Evolutionary conservation across 2,329 filamentous ascomycete species (phyloP).

Genomic region (Ceratocystis cubensis): DNA sequence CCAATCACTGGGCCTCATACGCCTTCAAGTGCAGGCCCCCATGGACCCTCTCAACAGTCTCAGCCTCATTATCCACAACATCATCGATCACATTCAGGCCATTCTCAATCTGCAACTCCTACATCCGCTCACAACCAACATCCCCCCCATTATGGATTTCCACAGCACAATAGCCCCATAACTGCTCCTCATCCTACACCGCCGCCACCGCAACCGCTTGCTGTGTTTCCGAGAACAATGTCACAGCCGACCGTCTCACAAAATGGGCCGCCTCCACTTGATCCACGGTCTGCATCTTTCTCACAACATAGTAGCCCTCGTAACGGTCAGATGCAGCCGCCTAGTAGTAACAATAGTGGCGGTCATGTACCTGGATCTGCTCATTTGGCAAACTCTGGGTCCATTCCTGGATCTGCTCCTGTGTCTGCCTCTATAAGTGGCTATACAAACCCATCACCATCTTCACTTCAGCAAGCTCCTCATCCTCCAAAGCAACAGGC

Average conservation of each 20-base stretch:
- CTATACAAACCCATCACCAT: neutral
- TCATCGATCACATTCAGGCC: conserved; percentile 44
- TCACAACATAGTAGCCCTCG: conserved; percentile 16
- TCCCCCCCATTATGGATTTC: conserved; percentile 27
- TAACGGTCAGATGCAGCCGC: conserved; percentile 3
- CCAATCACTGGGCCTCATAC: conserved; percentile 5
- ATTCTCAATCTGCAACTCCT: conserved; percentile 45
- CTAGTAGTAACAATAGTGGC: neutral
- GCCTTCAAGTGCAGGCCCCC: neutral
- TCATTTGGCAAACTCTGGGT: conserved; percentile 7
- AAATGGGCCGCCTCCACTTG: conserved; percentile 32
- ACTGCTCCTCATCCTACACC: conserved; percentile 32
- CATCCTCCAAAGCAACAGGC: conserved; percentile 10
- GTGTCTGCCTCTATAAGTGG: neutral
- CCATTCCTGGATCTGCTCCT: neutral
- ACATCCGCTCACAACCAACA: conserved; percentile 49
- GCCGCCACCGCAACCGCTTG: conserved; percentile 23
- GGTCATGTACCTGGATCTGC: conserved; percentile 3
- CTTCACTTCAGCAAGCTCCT: conserved; percentile 8
- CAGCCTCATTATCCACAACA: conserved; percentile 29
- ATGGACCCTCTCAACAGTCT: conserved; percentile 15
- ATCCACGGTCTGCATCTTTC: conserved; percentile 18
- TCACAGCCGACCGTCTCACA: conserved; percentile 44
- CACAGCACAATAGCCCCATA: conserved; percentile 42
- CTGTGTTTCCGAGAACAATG: conserved; percentile 31